Conservation (phyloP, 371 early-diverging fungal species). For the Mucor racemosus region DNA sequence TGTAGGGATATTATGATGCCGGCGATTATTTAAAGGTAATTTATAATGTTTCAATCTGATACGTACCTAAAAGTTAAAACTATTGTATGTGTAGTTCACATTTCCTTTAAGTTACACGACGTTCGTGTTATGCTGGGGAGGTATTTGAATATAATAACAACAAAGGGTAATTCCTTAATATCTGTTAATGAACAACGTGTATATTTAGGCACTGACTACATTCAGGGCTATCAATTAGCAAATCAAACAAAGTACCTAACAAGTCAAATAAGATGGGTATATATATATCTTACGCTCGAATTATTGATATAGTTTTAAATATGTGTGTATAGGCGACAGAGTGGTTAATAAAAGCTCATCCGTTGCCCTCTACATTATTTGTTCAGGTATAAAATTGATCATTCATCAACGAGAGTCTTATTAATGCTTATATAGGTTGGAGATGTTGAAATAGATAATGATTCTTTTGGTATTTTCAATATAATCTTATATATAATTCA, state of each 20-base stretch:
- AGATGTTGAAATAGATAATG: constrained; percentile 20
- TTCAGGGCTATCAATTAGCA: constrained; percentile 56
- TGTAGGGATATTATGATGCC: constrained; percentile 49
- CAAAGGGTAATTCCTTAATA: background rate
- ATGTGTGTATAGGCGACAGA: constrained; percentile 48
- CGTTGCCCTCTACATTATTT: constrained; percentile 20
- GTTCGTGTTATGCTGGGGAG: constrained; percentile 64
- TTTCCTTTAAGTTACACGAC: constrained; percentile 60
- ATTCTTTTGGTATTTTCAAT: constrained; percentile 24
- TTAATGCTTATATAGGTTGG: constrained; percentile 21
- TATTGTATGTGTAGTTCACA: constrained; percentile 46
- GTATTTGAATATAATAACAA: constrained; percentile 11
- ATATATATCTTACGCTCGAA: background rate
- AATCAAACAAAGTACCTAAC: constrained; percentile 50
- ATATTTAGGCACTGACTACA: constrained; percentile 40
- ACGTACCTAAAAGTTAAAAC: background rate
- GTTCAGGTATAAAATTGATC: constrained; percentile 24
- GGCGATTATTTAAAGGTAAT: constrained; percentile 34
- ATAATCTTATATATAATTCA: background rate
- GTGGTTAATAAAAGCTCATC: constrained; percentile 53
- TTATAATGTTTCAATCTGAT: background rate
- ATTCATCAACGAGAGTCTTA: too few species aligned
- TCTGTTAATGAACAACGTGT: background rate
- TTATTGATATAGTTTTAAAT: background rate
- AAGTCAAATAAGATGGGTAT: constrained; percentile 65